Evolutionary conservation across 495 filamentous ascomycete species (phyloP).

Genomic region (Trypethelium eluteriae): DNA sequence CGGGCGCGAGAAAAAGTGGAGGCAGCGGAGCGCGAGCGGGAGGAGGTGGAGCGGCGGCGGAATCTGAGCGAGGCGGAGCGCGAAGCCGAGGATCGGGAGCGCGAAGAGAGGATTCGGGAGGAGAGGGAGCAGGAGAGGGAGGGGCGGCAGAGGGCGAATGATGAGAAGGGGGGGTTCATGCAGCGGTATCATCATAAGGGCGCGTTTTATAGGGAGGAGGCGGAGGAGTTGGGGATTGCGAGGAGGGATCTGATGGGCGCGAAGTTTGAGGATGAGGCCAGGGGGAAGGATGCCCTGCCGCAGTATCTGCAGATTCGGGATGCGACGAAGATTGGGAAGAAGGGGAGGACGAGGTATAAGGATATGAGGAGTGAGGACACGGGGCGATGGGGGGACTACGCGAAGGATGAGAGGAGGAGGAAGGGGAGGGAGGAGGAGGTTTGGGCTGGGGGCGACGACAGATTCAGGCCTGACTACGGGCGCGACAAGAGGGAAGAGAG

Average conservation of each 20-base stretch:
- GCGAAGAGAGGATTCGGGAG: slow-evolving; percentile 69
- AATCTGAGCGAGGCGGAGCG: slow-evolving; percentile 84
- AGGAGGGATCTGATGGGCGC: slow-evolving; percentile 74
- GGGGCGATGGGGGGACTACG: slow-evolving; percentile 65
- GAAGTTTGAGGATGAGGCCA: slow-evolving; percentile 68
- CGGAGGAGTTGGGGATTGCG: slow-evolving; percentile 67
- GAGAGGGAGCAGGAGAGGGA: slow-evolving; percentile 72
- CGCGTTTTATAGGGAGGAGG: slow-evolving; percentile 73
- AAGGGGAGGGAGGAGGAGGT: slow-evolving; percentile 20
- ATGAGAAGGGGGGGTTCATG: slow-evolving; percentile 83
- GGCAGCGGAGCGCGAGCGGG: slow-evolving; percentile 70
- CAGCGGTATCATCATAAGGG: slow-evolving; percentile 97
- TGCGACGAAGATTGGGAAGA: slow-evolving; percentile 87
- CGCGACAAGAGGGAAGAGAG: slow-evolving; percentile 22
- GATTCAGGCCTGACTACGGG: slow-evolving; percentile 32
- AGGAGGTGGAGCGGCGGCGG: slow-evolving; percentile 80
- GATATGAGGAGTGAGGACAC: slow-evolving; percentile 92
- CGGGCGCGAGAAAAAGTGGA: slow-evolving; percentile 81
- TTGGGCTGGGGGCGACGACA: slow-evolving; percentile 32
- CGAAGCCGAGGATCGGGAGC: slow-evolving; percentile 74
- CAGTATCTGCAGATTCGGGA: slow-evolving; percentile 91
- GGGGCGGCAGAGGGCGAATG: slow-evolving; percentile 64
- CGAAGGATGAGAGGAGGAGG: slow-evolving; percentile 41
- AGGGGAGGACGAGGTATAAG: slow-evolving; percentile 80
- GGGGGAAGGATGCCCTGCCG: slow-evolving; percentile 71